Evolutionary conservation across 2,329 filamentous ascomycete species (phyloP).

Genomic region (Lachnellula hyalina): DNA sequence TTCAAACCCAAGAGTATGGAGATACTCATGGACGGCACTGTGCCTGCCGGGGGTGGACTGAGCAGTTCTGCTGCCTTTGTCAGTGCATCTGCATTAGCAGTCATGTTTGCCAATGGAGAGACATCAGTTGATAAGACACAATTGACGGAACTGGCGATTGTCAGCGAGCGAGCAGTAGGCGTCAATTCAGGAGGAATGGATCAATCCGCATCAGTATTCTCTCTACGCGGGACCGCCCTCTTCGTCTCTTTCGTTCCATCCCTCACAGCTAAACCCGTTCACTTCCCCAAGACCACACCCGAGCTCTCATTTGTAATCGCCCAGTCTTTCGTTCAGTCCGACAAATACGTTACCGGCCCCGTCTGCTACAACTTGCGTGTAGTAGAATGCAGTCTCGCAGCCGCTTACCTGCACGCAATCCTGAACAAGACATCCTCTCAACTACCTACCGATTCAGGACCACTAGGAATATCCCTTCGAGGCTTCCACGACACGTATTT

Average conservation of each 20-base stretch:
- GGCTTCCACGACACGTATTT: constrained; percentile 86
- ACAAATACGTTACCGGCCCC: constrained; percentile 91
- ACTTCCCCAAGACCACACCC: constrained; percentile 74
- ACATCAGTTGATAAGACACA: constrained; percentile 80
- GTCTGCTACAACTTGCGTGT: constrained; percentile 96
- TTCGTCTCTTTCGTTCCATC: constrained; percentile 84
- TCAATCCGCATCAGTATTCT: constrained; percentile 93
- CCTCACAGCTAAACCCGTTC: constrained; percentile 70
- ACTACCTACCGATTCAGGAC: constrained; percentile 73
- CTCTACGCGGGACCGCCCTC: constrained; percentile 75
- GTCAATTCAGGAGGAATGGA: constrained; percentile 99
- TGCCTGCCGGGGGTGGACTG: constrained; percentile 86
- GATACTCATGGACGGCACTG: constrained; percentile 83
- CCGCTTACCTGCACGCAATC: constrained; percentile 57
- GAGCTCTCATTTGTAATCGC: constrained; percentile 90
- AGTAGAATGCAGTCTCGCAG: constrained; percentile 89
- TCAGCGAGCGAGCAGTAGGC: constrained; percentile 88
- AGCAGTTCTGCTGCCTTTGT: constrained; percentile 94
- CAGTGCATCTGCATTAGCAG: constrained; percentile 81
- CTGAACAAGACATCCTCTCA: constrained; percentile 51
- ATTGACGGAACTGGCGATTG: constrained; percentile 86
- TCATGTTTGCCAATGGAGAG: constrained; percentile 80
- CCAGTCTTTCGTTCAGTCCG: constrained; percentile 87
- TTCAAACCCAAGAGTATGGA: constrained; percentile 75
- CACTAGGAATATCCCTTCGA: constrained; percentile 75